These are phyloP conservation scores for Neonectria sp. DNA, from an alignment of 2,329 filamentous ascomycete species.

Conservation along the genomic window DNA sequence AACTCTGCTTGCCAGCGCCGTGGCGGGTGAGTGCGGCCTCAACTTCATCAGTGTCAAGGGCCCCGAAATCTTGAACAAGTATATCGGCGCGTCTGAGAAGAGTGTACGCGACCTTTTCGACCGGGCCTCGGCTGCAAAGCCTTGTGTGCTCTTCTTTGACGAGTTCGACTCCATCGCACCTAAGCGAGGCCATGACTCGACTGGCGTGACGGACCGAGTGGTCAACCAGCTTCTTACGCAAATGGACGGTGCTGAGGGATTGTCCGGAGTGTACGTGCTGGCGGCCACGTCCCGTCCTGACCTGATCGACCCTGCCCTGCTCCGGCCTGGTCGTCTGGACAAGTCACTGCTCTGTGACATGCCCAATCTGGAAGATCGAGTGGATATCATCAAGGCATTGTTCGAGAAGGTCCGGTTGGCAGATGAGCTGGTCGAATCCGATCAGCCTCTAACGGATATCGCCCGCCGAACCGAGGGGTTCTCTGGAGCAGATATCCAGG, in stretches of 20 bases:
- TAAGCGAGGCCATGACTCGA: conserved; percentile 96
- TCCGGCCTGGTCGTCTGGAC: conserved; percentile 92
- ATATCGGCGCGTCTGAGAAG: conserved; percentile 98
- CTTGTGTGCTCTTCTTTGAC: conserved; percentile 97
- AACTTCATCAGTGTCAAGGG: conserved; percentile 99
- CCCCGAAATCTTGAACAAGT: conserved; percentile 98
- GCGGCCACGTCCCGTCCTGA: conserved; percentile 95
- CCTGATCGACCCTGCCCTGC: conserved; percentile 92
- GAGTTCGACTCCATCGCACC: conserved; percentile 99
- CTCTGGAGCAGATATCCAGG: conserved; percentile 94
- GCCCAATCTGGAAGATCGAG: conserved; percentile 82
- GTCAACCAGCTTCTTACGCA: conserved; percentile 98
- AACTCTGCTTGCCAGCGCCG: conserved; percentile 93
- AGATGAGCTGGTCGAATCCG: conserved; percentile 72
- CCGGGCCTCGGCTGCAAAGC: conserved; percentile 88
- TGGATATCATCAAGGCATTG: conserved; percentile 91
- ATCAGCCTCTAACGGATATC: conserved; percentile 77
- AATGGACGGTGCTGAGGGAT: conserved; percentile 97
- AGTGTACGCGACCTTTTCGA: conserved; percentile 96
- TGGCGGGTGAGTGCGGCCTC: conserved; percentile 97
- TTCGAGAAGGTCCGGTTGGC: conserved; percentile 84
- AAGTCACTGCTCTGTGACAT: conserved; percentile 95
- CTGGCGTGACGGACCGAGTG: conserved; percentile 97
- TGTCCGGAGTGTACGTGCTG: conserved; percentile 95
- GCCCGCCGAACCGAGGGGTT: conserved; percentile 88